Evolutionary conservation across 169 alveolate species (phyloP), one percentile per base, ranked within the genome.

Genomic region (Cryptosporidium canis): DNA sequence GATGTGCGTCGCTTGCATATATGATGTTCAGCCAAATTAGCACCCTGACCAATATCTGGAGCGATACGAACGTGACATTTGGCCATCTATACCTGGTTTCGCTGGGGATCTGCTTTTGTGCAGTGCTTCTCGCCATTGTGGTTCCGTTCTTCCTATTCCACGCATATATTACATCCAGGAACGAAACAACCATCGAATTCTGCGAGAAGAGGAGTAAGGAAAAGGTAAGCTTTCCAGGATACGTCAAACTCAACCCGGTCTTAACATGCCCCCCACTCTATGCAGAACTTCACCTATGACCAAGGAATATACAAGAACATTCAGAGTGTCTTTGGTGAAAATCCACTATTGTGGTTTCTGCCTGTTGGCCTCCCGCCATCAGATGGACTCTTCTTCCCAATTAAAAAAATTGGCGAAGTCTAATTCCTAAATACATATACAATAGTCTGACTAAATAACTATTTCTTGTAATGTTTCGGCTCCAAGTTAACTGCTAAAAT

Each of bases 151-250:
- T 82, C 87, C 56, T 91, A 37, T 91, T 85, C 77, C 94, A 91
- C 83, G 82, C 63, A 66, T 43, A 83, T 45, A 83, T 91, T 45
- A 68, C 91, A 44, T 71, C 85, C 3, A 77, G 72, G 61, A 91
- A 91, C 41, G 70, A 56, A 43, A 85, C 94, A 4, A 91, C 94
- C 12, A 83, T 91, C 67, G 94, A 91, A 70, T 91, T 82, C 67
- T 91, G 94, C 83, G 94, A 91, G 58, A 85, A 85, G 35, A 90
- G 92, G 18, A 85, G 92, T 35, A 83, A 85, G 35, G 92, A 77
- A 77, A 77, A 77, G 66, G 87, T 77, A 77, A 56, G 87, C 41
- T 29, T 31, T 18, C 1, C 16, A 16, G 16, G 14, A 21, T 1
- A 51, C 16, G 37, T 41, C 16, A 24, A 33, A 2, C 67, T 6